Evolutionary conservation across 2,329 filamentous ascomycete genomes (phyloP).

Genomic region (Bertia moriformis): DNA sequence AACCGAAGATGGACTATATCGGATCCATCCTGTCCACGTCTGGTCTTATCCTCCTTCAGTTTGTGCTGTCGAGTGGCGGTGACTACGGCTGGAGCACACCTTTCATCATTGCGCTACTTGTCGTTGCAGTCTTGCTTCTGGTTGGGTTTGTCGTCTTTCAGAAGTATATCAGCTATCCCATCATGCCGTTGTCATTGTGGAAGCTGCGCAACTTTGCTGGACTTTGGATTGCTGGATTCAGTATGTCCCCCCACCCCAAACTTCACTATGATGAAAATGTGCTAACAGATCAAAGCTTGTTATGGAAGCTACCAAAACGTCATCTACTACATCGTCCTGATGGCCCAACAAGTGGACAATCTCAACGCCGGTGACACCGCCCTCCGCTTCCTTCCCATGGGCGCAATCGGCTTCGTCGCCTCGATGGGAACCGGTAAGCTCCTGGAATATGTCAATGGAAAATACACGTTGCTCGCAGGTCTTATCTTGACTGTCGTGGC

Average conservation of each 20-base stretch:
- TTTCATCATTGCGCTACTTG: slow-evolving; percentile 24
- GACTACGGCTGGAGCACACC: slow-evolving; percentile 27
- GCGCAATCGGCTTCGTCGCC: slow-evolving; percentile 18
- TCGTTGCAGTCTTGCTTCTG: slow-evolving; percentile 20
- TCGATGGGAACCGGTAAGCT: slow-evolving; percentile 17
- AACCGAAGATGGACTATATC: slow-evolving; percentile 21
- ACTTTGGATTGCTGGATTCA: slow-evolving; percentile 26
- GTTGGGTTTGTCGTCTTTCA: slow-evolving; percentile 21
- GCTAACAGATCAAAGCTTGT: slow-evolving; percentile 13
- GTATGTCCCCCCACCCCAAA: slow-evolving; percentile 6
- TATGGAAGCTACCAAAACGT: slow-evolving; percentile 25
- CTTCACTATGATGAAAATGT: neutral
- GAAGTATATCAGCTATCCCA: slow-evolving; percentile 25
- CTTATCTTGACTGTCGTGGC: slow-evolving; percentile 18
- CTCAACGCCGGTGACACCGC: slow-evolving; percentile 21
- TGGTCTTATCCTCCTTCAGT: slow-evolving; percentile 25
- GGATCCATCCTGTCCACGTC: slow-evolving; percentile 23
- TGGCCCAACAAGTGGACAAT: slow-evolving; percentile 21
- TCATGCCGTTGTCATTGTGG: slow-evolving; percentile 28
- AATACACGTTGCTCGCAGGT: slow-evolving; percentile 17
- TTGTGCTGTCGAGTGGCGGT: slow-evolving; percentile 26
- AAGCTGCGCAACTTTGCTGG: slow-evolving; percentile 27
- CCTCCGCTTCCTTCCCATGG: slow-evolving; percentile 24
- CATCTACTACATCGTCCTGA: slow-evolving; percentile 24
- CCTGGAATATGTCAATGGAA: slow-evolving; percentile 21